Conservation (phyloP, 768 basidiomycete species). For the Flagelloscypha sp. region DNA sequence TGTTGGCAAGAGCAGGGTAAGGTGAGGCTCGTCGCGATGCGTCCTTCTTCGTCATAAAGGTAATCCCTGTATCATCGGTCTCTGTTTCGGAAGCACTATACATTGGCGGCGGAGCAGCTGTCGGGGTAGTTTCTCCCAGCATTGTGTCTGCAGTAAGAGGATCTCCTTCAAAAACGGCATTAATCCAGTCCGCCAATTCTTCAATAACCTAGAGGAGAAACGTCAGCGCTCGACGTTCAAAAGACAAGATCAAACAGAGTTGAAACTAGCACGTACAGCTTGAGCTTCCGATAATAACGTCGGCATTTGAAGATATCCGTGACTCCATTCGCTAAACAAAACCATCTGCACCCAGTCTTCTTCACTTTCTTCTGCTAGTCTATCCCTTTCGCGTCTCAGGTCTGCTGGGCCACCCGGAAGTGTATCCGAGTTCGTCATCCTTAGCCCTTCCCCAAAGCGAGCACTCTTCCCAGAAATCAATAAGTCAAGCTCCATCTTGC, state of each 20-base stretch:
- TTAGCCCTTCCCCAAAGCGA: constrained; percentile 51
- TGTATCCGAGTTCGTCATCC: constrained; percentile 46
- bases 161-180: constrained; percentile 55
- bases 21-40: constrained; percentile 11
- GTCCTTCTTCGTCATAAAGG: constrained; percentile 56
- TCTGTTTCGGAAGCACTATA: constrained; percentile 47
- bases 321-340: constrained; percentile 93
- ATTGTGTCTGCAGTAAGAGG: constrained; percentile 11
- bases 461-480: constrained; percentile 53
- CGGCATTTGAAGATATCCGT: constrained; percentile 95
- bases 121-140: background rate
- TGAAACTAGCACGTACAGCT: constrained; percentile 30
- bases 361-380: constrained; percentile 62
- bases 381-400: constrained; percentile 52
- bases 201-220: constrained; percentile 44
- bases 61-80: constrained; percentile 62
- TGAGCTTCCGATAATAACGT: constrained; percentile 75
- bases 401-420: constrained; percentile 24
- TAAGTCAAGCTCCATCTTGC: constrained; percentile 66
- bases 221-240: constrained; percentile 5
- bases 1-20: constrained; percentile 8
- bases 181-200: constrained; percentile 89
- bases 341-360: constrained; percentile 94
- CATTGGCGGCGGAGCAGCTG: constrained; percentile 9
- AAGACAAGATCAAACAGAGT: background rate